Percentiles rank a stretch among this genome's conserved stretches.
phyloP scores from a whole-genome alignment of 2,329 filamentous ascomycete genomes.

The Nothopassalora personata region DNA sequence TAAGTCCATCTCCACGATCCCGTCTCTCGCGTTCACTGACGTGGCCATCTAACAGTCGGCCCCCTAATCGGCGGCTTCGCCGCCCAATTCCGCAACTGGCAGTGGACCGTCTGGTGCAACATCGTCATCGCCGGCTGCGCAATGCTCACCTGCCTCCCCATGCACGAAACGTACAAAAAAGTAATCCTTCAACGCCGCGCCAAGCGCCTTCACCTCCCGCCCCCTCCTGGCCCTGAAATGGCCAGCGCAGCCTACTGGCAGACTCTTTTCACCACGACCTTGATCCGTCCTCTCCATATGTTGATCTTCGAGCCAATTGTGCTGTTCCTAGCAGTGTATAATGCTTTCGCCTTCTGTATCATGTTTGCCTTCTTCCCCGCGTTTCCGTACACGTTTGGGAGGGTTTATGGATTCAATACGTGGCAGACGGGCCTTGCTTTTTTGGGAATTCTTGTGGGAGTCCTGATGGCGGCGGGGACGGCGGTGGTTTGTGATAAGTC shows the following conservation, averaged over 20 bases:
- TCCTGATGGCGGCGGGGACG: conserved; percentile 51
- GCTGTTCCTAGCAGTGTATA: conserved; percentile 28
- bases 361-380: conserved; percentile 33
- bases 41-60: not conserved
- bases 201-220: conserved; percentile 30
- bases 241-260: conserved; percentile 27
- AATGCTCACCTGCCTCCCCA: conserved; percentile 38
- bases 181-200: conserved; percentile 40
- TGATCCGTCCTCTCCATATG: conserved; percentile 33
- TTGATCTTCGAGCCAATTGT: conserved; percentile 36
- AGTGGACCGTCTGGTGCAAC: conserved; percentile 42
- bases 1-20: conserved; percentile 13
- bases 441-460: conserved; percentile 63
- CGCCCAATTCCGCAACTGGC: conserved; percentile 39
- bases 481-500: conserved; percentile 33
- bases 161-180: conserved; percentile 53
- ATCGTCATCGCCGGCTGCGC: conserved; percentile 38
- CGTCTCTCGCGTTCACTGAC: not conserved
- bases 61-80: conserved; percentile 37
- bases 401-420: conserved; percentile 67
- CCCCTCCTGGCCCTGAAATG: conserved; percentile 18
- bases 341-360: conserved; percentile 28
- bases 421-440: conserved; percentile 76
- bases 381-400: conserved; percentile 50
- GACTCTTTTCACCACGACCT: conserved; percentile 30